These are phyloP conservation scores for Colletotrichum zoysiae DNA, from an alignment of 2,329 filamentous ascomycete genomes.

Conservation along the genomic window DNA sequence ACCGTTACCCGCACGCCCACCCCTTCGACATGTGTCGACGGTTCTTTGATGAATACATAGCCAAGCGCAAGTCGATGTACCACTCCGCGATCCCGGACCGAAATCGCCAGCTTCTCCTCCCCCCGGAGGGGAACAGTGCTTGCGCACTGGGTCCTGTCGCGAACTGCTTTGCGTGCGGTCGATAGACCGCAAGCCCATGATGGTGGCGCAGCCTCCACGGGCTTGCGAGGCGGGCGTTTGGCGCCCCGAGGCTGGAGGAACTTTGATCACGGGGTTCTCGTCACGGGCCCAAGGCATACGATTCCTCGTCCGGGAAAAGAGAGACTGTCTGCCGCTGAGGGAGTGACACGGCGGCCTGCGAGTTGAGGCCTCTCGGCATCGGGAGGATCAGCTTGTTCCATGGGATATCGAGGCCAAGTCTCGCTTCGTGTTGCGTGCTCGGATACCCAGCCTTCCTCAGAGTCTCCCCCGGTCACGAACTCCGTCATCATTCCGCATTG, in stretches of 20 bases:
- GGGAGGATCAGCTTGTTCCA: background rate
- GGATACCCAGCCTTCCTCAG: too few relatives aligned
- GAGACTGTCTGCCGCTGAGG: background rate
- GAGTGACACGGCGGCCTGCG: background rate
- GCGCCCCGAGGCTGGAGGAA: background rate
- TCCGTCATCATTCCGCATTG: background rate
- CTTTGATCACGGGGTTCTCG: background rate
- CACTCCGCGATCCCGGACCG: background rate
- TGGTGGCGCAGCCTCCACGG: background rate
- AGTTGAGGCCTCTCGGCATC: background rate
- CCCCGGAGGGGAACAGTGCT: background rate
- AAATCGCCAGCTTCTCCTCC: fast-evolving
- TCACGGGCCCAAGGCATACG: background rate
- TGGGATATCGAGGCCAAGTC: background rate
- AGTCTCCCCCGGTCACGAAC: background rate
- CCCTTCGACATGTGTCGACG: background rate
- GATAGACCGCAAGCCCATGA: background rate
- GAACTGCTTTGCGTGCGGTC: background rate
- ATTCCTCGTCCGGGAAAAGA: background rate
- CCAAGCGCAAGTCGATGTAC: background rate
- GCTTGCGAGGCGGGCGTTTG: background rate
- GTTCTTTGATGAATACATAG: background rate
- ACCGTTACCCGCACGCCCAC: background rate
- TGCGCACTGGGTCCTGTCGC: conserved; percentile 1
- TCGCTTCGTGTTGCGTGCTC: background rate